Conservation (phyloP, 805 yeast species). For the Wickerhamomyces subpelliculosus region DNA sequence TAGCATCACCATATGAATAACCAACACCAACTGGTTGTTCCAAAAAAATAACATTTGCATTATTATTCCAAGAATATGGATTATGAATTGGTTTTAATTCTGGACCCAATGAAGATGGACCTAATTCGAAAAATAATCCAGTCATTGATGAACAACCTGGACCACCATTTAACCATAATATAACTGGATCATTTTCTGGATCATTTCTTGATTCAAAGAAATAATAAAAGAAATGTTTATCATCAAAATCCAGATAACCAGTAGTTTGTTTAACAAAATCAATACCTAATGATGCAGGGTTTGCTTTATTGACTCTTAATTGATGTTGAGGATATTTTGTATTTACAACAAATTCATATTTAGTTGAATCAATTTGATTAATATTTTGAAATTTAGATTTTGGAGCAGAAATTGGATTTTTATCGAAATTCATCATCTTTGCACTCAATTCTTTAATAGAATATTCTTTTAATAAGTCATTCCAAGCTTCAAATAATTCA, state of each 20-base stretch:
- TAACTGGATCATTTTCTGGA: slow-evolving; percentile 78
- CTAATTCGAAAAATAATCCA: slow-evolving; percentile 86
- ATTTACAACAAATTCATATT: neutral
- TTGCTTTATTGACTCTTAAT: neutral
- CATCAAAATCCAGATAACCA: slow-evolving; percentile 75
- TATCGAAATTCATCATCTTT: neutral
- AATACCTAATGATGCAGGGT: slow-evolving; percentile 53
- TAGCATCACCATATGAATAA: slow-evolving; percentile 64
- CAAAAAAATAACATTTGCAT: slow-evolving; percentile 83
- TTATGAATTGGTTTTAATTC: slow-evolving; percentile 65
- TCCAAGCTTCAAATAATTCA: neutral
- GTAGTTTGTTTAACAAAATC: slow-evolving; percentile 76
- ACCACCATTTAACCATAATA: slow-evolving; percentile 90
- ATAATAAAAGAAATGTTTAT: slow-evolving; percentile 82
- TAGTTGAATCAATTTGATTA: neutral
- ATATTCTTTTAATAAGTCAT: neutral
- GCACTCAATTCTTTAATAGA: neutral
- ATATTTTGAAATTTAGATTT: neutral
- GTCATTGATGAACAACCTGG: slow-evolving; percentile 94
- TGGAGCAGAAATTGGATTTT: neutral
- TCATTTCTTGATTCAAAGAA: slow-evolving; percentile 87
- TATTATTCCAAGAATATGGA: slow-evolving; percentile 85
- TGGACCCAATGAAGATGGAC: slow-evolving; percentile 71
- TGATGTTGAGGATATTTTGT: neutral
- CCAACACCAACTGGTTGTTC: slow-evolving; percentile 96